Base-by-base conservation (phyloP, 257 asterid genomes). In the Solanum ossicruentum region DNA sequence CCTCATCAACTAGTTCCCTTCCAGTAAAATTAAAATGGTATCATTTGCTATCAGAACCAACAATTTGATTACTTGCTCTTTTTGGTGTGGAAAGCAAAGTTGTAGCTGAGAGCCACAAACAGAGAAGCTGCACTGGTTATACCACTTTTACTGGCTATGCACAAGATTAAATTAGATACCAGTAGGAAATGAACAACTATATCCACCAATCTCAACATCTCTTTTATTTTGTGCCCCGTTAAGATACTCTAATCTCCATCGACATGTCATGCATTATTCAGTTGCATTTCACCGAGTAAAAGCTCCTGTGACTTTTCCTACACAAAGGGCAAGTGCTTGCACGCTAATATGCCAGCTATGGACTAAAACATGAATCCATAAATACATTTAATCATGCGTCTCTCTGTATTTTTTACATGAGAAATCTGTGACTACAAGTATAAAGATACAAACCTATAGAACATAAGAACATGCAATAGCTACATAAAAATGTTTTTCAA, bases 381-480 rank as follows among this genome's bases (percentile, higher is more conserved):
- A 13, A 23, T 73, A 4, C 17, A 73, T 73, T 7, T 21, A 12
- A 73, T 47, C 28, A 7, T 43, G 28, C n/a, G 10, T 47, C 45
- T 81, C 43, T 81, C 73, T 28, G 88, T 89, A 51, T 16, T 52
- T 77, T 78, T 28, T 86, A 84, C 66, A 86, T 86, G 78, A 82
- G 84, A 81, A 82, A 72, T 88, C 85, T 87, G 92, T 90, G 89
- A 86, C 88, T 88, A 89, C 88, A 89, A 73, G 89, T 91, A 57
- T 91, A 87, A 69, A 83, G 86, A 82, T 73, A 21, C 85, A 84
- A 78, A 86, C 83, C 88, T 82, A 81, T 87, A 86, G 79, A 85
- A 86, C 87, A 83, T 77, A 83, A 72, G 32, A 72, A 81, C 87
- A 86, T 75, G 63, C 85, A 80, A 90, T 85, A 70, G 86, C 89